These are phyloP conservation scores for Acmispon strigosus DNA, from an alignment of 306 rosid genomes.

Conservation along the genomic window DNA sequence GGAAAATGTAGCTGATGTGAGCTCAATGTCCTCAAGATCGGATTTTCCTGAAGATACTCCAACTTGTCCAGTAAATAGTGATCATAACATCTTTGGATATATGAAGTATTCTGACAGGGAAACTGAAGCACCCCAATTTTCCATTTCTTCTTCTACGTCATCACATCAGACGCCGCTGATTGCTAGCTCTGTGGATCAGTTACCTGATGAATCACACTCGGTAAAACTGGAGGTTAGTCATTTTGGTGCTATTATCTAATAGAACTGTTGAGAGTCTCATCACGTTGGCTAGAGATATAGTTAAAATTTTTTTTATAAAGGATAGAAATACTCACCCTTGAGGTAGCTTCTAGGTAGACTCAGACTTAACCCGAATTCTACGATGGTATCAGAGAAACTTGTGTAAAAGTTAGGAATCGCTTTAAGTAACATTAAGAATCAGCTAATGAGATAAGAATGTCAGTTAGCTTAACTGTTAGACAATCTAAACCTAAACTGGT, in stretches of 20 bases:
- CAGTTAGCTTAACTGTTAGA: too few species aligned
- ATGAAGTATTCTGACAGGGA: slow-evolving; percentile 13
- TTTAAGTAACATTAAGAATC: too few species aligned
- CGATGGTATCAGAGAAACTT: too few species aligned
- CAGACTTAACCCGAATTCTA: neutral
- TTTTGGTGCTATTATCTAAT: neutral
- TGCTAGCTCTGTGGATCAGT: slow-evolving; percentile 18
- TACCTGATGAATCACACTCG: slow-evolving; percentile 13
- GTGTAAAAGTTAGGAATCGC: too few species aligned
- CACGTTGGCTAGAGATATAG: too few species aligned
- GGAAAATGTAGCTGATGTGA: slow-evolving; percentile 27
- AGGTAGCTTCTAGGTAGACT: too few species aligned
- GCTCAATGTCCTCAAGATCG: slow-evolving; percentile 22
- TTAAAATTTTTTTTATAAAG: too few species aligned
- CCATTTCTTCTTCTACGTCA: slow-evolving; percentile 14
- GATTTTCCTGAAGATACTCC: slow-evolving; percentile 22
- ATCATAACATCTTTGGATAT: slow-evolving; percentile 17
- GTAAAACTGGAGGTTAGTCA: slow-evolving; percentile 35
- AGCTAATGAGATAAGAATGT: too few species aligned
- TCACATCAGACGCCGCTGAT: slow-evolving; percentile 9
- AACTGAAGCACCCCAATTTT: slow-evolving; percentile 20
- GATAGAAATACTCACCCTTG: too few species aligned
- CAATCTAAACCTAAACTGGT: too few species aligned
- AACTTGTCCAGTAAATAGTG: neutral
- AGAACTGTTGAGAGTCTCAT: neutral